Evolutionary conservation across 192 early-diverging fungal species (phyloP).

Genomic region (Umbelopsis sp.): DNA sequence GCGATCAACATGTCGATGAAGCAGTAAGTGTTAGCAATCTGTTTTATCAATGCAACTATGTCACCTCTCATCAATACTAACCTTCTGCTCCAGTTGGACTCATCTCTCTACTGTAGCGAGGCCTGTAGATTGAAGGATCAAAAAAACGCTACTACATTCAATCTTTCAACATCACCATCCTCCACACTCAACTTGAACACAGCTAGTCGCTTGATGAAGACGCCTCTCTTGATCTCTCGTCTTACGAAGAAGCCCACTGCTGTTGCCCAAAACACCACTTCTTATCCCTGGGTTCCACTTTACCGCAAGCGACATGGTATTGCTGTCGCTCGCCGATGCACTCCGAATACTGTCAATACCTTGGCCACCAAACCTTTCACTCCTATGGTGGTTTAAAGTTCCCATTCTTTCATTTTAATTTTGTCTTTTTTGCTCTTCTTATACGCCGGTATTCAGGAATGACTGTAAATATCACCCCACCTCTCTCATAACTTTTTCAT

Average conservation of each 20-base stretch:
- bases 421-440: conserved; percentile 10
- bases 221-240: conserved; percentile 10
- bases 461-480: conserved; percentile 12
- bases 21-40: conserved; percentile 1
- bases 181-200: conserved; percentile 14
- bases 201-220: conserved; percentile 5
- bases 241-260: not conserved
- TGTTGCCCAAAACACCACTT: not conserved
- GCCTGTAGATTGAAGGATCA: conserved; percentile 3
- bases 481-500: not conserved
- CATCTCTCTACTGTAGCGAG: conserved; percentile 15
- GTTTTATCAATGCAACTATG: not conserved
- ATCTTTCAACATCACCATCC: conserved; percentile 12
- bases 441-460: conserved; percentile 11
- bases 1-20: conserved; percentile 17
- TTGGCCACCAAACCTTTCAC: conserved; percentile 7
- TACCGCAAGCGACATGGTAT: conserved; percentile 24
- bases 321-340: conserved; percentile 17
- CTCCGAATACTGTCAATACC: not conserved
- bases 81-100: not conserved
- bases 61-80: not conserved
- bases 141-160: conserved; percentile 7
- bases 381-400: not conserved
- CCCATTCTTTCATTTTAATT: not conserved
- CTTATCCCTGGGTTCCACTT: conserved; percentile 31